A percentile compares a stretch with the other conserved stretches of the same genome.
Evolutionary conservation across 2,329 filamentous ascomycete genomes (phyloP).

Genomic region (Microcera coccophila): DNA sequence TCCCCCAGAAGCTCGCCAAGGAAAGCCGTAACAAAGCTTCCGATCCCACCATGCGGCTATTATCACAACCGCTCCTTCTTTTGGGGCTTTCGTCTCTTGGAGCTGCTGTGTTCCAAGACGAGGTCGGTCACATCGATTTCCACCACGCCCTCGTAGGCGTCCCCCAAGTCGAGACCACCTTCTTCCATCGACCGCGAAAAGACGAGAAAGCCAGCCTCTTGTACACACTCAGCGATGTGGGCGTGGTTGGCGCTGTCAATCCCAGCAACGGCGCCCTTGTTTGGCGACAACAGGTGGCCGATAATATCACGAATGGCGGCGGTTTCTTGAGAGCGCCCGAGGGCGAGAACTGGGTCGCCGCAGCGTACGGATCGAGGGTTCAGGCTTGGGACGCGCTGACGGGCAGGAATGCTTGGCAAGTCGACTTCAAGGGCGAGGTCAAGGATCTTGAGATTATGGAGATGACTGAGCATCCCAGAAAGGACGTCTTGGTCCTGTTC

Average conservation of each 20-base stretch:
- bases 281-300: conserved; percentile 76
- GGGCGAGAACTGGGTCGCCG: conserved; percentile 72
- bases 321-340: conserved; percentile 69
- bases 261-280: conserved; percentile 78
- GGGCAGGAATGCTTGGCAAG: conserved; percentile 74
- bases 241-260: conserved; percentile 81
- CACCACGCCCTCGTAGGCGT: conserved; percentile 85
- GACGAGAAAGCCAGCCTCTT: conserved; percentile 83
- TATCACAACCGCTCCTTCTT: conserved; percentile 35
- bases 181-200: conserved; percentile 85
- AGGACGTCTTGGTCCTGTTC: conserved; percentile 69
- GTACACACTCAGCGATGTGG: conserved; percentile 83
- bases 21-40: conserved; percentile 21
- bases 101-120: conserved; percentile 76
- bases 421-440: conserved; percentile 54
- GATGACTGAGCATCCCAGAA: conserved; percentile 58
- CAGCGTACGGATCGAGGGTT: conserved; percentile 66
- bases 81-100: conserved; percentile 42
- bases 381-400: conserved; percentile 79
- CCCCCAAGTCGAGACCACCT: conserved; percentile 77
- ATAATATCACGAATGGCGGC: conserved; percentile 42
- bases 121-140: conserved; percentile 89
- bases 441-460: conserved; percentile 75
- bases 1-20: conserved; percentile 18
- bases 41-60: conserved; percentile 33